Percentiles rank a stretch among this genome's conserved stretches.
Conservation (phyloP, 2,329 filamentous ascomycete genomes). For the Pseudopithomyces chartarum region DNA sequence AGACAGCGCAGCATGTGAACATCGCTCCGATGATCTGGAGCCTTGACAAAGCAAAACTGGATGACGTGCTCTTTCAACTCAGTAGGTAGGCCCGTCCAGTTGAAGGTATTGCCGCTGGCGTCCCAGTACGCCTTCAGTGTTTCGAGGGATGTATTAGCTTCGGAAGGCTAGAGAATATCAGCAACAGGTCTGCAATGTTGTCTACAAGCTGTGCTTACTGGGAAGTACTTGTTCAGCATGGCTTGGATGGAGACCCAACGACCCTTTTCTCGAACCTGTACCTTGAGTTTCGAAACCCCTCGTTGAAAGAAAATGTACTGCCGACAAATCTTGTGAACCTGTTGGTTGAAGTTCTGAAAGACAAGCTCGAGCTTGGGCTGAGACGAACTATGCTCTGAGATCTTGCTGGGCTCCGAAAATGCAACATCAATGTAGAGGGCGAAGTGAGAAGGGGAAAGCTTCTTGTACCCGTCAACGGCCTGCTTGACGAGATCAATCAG, state of each 20-base stretch:
- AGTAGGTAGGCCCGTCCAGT: conserved; percentile 28
- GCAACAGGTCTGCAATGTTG: neutral
- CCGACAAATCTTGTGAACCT: neutral
- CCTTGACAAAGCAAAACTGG: conserved; percentile 20
- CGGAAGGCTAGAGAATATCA: neutral
- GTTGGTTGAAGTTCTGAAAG: conserved; percentile 3
- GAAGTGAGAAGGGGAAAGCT: conserved; percentile 8
- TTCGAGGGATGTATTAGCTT: neutral
- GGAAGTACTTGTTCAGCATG: neutral
- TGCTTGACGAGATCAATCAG: neutral
- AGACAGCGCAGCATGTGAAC: neutral
- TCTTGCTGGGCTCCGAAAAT: neutral
- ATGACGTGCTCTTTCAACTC: conserved; percentile 35
- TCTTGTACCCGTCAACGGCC: conserved; percentile 5
- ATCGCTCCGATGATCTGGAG: neutral
- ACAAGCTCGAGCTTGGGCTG: neutral
- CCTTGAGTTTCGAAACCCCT: neutral
- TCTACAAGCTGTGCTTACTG: neutral
- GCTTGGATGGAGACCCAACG: neutral
- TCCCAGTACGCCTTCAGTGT: conserved; percentile 16
- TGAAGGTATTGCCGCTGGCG: conserved; percentile 28
- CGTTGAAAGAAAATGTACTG: neutral
- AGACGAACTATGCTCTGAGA: neutral
- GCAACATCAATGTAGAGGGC: conserved; percentile 10
- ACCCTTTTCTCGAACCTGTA: neutral